Base-by-base conservation (phyloP, 805 yeast species). In the Candida taoyuanica region DNA sequence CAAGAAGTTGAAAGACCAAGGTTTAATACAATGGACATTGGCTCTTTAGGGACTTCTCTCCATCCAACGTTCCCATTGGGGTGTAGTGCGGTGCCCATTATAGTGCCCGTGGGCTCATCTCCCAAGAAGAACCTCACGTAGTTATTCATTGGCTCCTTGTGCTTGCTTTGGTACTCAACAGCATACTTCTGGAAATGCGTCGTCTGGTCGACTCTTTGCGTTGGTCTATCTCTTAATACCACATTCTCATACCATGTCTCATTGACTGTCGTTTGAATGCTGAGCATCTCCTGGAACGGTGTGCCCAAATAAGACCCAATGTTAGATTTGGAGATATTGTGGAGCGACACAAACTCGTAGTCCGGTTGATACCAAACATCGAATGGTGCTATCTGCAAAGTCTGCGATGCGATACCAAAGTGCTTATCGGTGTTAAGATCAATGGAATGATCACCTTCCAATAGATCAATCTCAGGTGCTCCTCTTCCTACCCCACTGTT, bases 301-400 rank as follows among this genome's bases (percentile, higher is more conserved):
- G 74, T 73, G 7, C 78, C 78, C 11, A 71, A 58, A 45, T 67
- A 71, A 1, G 70, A 56, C 46, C 67, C 68, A 68, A 71, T 66
- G 13, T 64, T 45, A 2, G 76, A 66, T 21, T 65, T 58, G 14
- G 67, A 56, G 6, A 29, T 25, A 47, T 72, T 68, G 46, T 70
- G 53, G 29, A 72, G 53, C 31, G 64, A 68, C 30, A 71, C 55
- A 42, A 62, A 72, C 41, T 66, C 62, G 50, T 71, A 71, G 49
- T 72, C 76, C 3, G 78, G 74, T 47, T 53, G 55, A 47, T 71
- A 72, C 78, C 78, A 72, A 29, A 71, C 63, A 51, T 72, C 76
- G 52, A 60, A 61, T 1, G 77, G 78, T 7, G 78, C 78, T 43
- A 72, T 55, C 54, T 72, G 76, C 42, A 67, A 58, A 1, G 77